Conservation (phyloP, 2,329 filamentous ascomycete species). For the Chalaropsis ovoidea region DNA sequence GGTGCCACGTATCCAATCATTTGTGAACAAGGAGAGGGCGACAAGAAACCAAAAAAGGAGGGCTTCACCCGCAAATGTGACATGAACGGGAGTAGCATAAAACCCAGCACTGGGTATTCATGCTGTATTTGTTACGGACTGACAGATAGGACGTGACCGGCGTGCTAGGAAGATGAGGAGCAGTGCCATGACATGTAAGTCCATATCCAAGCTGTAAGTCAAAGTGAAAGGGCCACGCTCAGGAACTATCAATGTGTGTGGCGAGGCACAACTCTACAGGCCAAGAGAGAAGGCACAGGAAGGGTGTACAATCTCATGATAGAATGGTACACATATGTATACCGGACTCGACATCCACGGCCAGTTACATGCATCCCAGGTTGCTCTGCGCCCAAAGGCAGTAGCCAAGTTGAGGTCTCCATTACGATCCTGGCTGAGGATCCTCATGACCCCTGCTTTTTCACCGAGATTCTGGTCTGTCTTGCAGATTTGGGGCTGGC, state of each 20-base stretch:
- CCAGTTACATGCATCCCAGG: not conserved
- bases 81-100: no score
- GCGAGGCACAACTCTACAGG: not conserved
- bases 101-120: no score
- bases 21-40: not conserved
- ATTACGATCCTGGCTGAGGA: conserved; percentile 12
- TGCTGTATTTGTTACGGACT: no score
- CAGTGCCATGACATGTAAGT: no score
- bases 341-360: not conserved
- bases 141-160: no score
- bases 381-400: conserved; percentile 12
- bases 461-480: conserved; percentile 25
- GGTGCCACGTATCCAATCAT: not conserved
- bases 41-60: not conserved
- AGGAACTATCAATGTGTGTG: not conserved
- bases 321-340: not conserved
- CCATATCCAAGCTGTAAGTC: no score
- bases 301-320: not conserved
- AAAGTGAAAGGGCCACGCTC: not conserved
- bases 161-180: no score
- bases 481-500: conserved; percentile 18
- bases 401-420: conserved; percentile 13
- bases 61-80: no score
- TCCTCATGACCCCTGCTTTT: conserved; percentile 23
- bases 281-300: not conserved